Conservation (phyloP, 768 basidiomycete species). For the Suillus decipiens region DNA sequence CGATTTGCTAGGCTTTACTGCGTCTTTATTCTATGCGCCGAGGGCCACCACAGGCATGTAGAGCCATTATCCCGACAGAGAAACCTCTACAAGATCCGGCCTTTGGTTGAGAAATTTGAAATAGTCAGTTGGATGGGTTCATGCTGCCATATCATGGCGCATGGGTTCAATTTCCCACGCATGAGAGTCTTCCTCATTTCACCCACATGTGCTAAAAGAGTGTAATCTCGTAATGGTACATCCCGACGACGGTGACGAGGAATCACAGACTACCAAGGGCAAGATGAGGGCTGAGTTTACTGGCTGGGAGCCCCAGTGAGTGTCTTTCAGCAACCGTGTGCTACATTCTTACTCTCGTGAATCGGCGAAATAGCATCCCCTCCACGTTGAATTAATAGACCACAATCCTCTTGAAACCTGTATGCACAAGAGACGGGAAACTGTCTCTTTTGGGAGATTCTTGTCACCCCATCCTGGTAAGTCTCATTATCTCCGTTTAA, state of each 20-base stretch:
- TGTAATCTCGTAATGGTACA: slow-evolving; percentile 49
- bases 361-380: slow-evolving; percentile 40
- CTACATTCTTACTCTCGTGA: slow-evolving; percentile 10
- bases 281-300: slow-evolving; percentile 50
- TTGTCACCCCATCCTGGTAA: slow-evolving; percentile 35
- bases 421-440: too few species aligned
- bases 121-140: slow-evolving; percentile 66
- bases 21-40: too few species aligned
- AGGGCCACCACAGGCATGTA: slow-evolving; percentile 37
- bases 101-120: slow-evolving; percentile 52
- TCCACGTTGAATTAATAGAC: too few species aligned
- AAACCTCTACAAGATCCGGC: slow-evolving; percentile 47
- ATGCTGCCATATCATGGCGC: slow-evolving; percentile 44
- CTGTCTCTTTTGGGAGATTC: too few species aligned
- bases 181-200: slow-evolving; percentile 7
- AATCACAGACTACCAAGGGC: slow-evolving; percentile 48
- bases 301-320: slow-evolving; percentile 51
- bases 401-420: too few species aligned
- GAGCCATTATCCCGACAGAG: slow-evolving; percentile 50
- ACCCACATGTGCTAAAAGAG: slow-evolving; percentile 34
- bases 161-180: slow-evolving; percentile 36
- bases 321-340: not conserved
- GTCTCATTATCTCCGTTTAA: slow-evolving; percentile 3
- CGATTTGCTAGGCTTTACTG: not conserved
- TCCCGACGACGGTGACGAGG: slow-evolving; percentile 45